These are phyloP conservation scores for Pythium monospermum DNA, from an alignment of 352 stramenopile species.

Conservation along the genomic window DNA sequence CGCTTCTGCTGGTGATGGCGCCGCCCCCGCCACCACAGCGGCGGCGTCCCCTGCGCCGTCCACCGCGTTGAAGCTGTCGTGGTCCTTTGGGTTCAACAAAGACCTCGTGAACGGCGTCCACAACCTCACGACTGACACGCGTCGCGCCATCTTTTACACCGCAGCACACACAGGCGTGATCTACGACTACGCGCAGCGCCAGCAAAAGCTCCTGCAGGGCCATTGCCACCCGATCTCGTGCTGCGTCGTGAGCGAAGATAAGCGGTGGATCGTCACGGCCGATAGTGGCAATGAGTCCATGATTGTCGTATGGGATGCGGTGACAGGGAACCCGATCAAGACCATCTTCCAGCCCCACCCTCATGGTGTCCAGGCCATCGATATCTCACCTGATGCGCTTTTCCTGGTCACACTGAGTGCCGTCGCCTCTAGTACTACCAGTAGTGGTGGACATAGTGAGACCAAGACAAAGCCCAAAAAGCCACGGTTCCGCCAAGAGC, in stretches of 20 bases:
- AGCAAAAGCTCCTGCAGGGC: conserved; percentile 86
- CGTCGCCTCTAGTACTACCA: no score
- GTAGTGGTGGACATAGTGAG: no score
- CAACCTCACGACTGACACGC: conserved; percentile 65
- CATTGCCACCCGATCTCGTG: conserved; percentile 90
- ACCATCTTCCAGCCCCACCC: conserved; percentile 87
- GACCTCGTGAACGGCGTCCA: conserved; percentile 84
- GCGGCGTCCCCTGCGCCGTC: neutral
- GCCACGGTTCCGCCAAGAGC: conserved; percentile 61
- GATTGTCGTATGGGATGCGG: conserved; percentile 90
- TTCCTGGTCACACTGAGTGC: conserved; percentile 85
- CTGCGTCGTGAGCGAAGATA: conserved; percentile 88
- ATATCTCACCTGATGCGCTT: conserved; percentile 86
- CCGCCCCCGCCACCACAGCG: neutral
- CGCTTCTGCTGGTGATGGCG: neutral
- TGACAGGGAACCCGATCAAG: conserved; percentile 83
- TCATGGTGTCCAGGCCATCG: conserved; percentile 75
- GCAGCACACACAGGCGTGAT: conserved; percentile 90
- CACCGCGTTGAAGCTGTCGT: conserved; percentile 69
- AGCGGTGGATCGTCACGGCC: conserved; percentile 91
- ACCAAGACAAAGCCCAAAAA: conserved; percentile 14
- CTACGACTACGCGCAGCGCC: conserved; percentile 87
- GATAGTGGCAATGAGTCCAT: conserved; percentile 85
- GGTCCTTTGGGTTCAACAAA: conserved; percentile 92
- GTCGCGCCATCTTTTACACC: conserved; percentile 87